Conservation (phyloP, 176 grass and related monocot genomes). For the Lolium rigidum region DNA sequence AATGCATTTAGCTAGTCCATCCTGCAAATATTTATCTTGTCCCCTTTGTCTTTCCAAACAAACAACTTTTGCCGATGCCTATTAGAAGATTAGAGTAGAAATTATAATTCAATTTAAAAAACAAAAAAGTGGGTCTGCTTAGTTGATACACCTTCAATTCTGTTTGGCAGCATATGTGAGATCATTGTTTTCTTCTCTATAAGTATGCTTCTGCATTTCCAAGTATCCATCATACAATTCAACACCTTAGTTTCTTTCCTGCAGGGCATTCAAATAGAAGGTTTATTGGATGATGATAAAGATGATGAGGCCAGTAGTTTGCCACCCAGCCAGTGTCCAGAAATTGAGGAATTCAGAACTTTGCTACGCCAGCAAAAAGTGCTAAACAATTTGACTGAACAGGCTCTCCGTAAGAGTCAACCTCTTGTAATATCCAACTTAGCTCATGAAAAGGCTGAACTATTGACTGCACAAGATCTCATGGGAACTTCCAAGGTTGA, state of each 20-base stretch:
- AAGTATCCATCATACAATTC: constrained; percentile 22
- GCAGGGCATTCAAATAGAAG: constrained; percentile 82
- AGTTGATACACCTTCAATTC: neutral
- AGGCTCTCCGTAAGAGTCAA: constrained; percentile 90
- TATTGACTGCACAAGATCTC: constrained; percentile 59
- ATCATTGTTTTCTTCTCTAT: neutral
- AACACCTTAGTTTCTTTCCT: constrained; percentile 37
- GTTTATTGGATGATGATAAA: constrained; percentile 48
- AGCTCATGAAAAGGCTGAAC: constrained; percentile 65
- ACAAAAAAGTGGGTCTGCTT: neutral
- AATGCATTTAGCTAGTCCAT: constrained; percentile 2
- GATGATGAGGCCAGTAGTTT: constrained; percentile 61
- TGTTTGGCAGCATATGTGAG: neutral
- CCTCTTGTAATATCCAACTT: constrained; percentile 87
- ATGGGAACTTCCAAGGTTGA: constrained; percentile 65
- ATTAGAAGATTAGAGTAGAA: neutral
- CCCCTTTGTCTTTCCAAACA: neutral
- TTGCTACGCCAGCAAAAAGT: constrained; percentile 72
- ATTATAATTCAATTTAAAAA: neutral
- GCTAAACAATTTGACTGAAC: constrained; percentile 75
- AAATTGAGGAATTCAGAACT: constrained; percentile 75
- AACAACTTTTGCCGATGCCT: neutral
- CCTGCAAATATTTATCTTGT: neutral
- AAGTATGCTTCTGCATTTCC: neutral
- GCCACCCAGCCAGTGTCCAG: constrained; percentile 41